Percentiles rank a stretch among this genome's conserved stretches.
phyloP scores from a whole-genome alignment of 2,329 filamentous ascomycete genomes.

The Endothia cerciana region DNA sequence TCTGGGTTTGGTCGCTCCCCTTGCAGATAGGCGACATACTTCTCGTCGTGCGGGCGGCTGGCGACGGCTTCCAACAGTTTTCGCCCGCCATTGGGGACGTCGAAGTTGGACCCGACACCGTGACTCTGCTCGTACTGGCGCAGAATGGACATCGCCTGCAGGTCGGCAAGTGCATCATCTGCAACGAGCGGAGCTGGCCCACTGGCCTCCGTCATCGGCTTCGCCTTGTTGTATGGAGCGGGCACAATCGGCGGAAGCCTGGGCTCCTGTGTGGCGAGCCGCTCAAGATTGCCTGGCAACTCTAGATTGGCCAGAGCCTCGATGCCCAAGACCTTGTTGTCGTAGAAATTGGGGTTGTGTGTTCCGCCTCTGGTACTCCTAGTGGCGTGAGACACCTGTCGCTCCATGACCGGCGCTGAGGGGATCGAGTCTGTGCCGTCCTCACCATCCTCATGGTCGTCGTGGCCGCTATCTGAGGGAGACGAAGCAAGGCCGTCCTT shows the following conservation, averaged over 20 bases:
- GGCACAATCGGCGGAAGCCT: constrained; percentile 62
- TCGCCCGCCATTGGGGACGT: constrained; percentile 56
- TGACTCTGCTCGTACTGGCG: constrained; percentile 59
- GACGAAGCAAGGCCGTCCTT: constrained; percentile 56
- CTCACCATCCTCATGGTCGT: constrained; percentile 51
- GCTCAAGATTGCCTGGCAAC: constrained; percentile 60
- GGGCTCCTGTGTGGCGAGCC: constrained; percentile 58
- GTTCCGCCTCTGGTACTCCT: constrained; percentile 62
- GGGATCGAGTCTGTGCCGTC: constrained; percentile 51
- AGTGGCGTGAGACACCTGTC: constrained; percentile 66
- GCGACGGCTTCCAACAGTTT: constrained; percentile 60
- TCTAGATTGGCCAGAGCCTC: constrained; percentile 65
- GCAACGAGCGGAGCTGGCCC: constrained; percentile 54
- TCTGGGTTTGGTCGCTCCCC: constrained; percentile 52
- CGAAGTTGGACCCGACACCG: constrained; percentile 60
- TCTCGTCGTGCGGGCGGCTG: constrained; percentile 50
- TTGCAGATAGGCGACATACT: constrained; percentile 53
- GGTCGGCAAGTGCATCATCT: constrained; percentile 58
- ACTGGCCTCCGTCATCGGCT: constrained; percentile 59
- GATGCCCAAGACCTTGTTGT: constrained; percentile 62
- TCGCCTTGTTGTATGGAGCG: constrained; percentile 62
- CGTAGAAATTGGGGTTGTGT: constrained; percentile 57
- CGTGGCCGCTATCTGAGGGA: constrained; percentile 56
- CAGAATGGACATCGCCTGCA: constrained; percentile 62
- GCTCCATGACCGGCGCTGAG: constrained; percentile 63